Evolutionary conservation across 2,329 filamentous ascomycete genomes (phyloP).

Genomic region (Penicillium digitatum): DNA sequence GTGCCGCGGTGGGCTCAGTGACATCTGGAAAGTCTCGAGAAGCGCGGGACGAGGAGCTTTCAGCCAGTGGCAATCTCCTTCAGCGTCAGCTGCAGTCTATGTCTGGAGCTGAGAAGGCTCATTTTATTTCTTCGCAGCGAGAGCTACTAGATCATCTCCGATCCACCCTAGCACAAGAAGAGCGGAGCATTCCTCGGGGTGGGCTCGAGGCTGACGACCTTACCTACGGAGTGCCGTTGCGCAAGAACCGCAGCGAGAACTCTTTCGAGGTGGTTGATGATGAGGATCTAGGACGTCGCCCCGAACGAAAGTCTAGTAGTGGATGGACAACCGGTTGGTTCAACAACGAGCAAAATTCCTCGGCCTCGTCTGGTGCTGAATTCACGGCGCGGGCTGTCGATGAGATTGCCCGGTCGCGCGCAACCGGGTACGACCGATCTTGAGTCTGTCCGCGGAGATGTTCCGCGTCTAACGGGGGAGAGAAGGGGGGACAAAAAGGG

Average conservation of each 20-base stretch:
- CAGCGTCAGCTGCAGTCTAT: slow-evolving; percentile 63
- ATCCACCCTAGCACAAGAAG: slow-evolving; percentile 74
- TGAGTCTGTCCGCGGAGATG: not conserved
- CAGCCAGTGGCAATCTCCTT: slow-evolving; percentile 61
- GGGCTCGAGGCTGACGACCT: slow-evolving; percentile 34
- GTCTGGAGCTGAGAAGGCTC: slow-evolving; percentile 61
- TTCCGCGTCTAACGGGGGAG: not conserved
- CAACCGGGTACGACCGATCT: slow-evolving; percentile 22
- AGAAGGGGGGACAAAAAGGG: too few relatives aligned
- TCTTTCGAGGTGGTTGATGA: slow-evolving; percentile 88
- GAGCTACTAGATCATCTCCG: slow-evolving; percentile 72
- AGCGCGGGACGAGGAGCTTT: slow-evolving; percentile 49
- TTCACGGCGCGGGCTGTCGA: slow-evolving; percentile 28
- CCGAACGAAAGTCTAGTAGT: slow-evolving; percentile 21
- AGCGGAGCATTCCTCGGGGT: slow-evolving; percentile 53
- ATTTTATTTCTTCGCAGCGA: slow-evolving; percentile 73
- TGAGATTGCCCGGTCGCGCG: slow-evolving; percentile 21
- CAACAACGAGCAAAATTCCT: slow-evolving; percentile 25
- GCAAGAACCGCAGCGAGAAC: slow-evolving; percentile 77
- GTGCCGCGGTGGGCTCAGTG: slow-evolving; percentile 66
- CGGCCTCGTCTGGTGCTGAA: slow-evolving; percentile 27
- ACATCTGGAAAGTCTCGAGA: slow-evolving; percentile 42
- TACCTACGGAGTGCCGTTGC: slow-evolving; percentile 49
- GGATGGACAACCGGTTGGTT: slow-evolving; percentile 35
- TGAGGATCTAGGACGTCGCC: slow-evolving; percentile 51